These are phyloP conservation scores for Aristolochia contorta DNA, from an alignment of 164 flowering plant genomes.

Conservation along the genomic window DNA sequence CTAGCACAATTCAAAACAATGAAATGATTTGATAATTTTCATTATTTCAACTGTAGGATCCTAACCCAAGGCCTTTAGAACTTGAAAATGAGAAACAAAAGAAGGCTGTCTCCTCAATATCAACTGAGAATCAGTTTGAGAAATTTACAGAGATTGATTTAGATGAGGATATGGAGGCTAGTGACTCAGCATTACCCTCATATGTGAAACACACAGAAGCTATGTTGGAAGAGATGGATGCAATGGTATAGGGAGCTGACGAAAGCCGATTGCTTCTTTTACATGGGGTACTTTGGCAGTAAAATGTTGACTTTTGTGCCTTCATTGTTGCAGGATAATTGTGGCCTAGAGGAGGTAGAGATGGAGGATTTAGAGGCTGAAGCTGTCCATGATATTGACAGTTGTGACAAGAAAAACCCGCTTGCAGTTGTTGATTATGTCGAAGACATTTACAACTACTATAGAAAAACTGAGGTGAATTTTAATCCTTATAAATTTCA, in stretches of 20 bases:
- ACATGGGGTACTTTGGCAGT: neutral
- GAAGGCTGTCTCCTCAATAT: conserved; percentile 13
- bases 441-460: conserved; percentile 57
- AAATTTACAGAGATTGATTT: conserved; percentile 42
- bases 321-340: conserved; percentile 1
- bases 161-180: conserved; percentile 29
- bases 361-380: conserved; percentile 64
- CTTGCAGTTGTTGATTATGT: conserved; percentile 80
- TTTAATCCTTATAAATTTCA: neutral
- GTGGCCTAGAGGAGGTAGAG: conserved; percentile 48
- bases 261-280: neutral
- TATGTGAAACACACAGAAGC: conserved; percentile 68
- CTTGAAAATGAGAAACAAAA: conserved; percentile 2
- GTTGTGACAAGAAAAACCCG: conserved; percentile 44
- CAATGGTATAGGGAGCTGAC: conserved; percentile 31
- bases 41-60: conserved; percentile 20
- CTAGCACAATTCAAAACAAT: neutral
- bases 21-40: neutral
- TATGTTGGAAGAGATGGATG: conserved; percentile 59
- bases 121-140: conserved; percentile 15
- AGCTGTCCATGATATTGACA: conserved; percentile 52
- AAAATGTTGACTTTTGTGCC: neutral
- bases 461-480: conserved; percentile 55
- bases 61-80: conserved; percentile 1
- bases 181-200: conserved; percentile 40